Evolutionary conservation across 495 filamentous ascomycete genomes (phyloP).

Genomic region (Neurospora discreta): DNA sequence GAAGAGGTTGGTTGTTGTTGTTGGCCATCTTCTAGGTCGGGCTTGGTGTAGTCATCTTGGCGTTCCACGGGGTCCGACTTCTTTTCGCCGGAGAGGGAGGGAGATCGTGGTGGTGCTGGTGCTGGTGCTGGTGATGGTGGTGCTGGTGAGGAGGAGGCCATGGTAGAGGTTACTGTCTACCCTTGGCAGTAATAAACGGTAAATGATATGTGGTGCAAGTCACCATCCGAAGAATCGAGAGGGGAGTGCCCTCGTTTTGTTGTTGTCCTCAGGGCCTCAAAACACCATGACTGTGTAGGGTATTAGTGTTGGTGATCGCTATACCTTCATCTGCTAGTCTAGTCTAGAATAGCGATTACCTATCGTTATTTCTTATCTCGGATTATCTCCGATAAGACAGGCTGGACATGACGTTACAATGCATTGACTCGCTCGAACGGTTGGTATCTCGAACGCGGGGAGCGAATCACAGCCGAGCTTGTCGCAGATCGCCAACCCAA

Average conservation of each 20-base stretch:
- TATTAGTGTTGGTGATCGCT: background rate
- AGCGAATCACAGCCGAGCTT: background rate
- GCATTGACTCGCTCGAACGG: background rate
- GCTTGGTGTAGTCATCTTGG: background rate
- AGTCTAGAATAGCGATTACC: background rate
- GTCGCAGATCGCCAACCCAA: background rate
- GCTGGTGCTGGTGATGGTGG: background rate
- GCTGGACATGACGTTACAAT: background rate
- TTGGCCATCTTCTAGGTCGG: background rate
- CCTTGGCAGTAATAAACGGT: background rate
- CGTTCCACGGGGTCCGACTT: background rate
- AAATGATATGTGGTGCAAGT: background rate
- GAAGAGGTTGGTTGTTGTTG: background rate
- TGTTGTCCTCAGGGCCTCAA: background rate
- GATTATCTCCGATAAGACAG: background rate
- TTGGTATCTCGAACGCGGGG: background rate
- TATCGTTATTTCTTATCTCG: background rate
- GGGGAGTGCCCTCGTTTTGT: background rate
- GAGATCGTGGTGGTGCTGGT: background rate
- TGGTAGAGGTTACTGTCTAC: background rate
- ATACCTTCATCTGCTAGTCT: background rate
- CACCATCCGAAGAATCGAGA: background rate
- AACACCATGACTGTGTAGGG: background rate
- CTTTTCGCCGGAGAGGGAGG: background rate
- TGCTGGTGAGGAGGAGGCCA: background rate